Evolutionary conservation across 139 green algal genomes (phyloP).

Genomic region (Chlamydomonas sphaeroides): DNA sequence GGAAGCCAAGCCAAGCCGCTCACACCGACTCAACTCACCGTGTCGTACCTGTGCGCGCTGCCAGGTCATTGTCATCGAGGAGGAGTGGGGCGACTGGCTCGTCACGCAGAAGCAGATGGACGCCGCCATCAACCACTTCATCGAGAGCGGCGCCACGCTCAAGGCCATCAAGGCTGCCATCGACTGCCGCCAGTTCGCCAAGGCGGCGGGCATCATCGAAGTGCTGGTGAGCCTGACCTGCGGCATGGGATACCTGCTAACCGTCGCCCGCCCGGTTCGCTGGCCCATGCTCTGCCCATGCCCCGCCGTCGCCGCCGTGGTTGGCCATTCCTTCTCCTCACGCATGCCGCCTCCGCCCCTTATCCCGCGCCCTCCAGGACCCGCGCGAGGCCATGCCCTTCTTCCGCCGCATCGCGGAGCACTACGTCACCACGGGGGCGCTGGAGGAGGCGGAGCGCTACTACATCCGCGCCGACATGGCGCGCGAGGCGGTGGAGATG

Average conservation of each 20-base stretch:
- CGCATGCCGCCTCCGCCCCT: no score
- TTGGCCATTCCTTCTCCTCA: no score
- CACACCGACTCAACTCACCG: no score
- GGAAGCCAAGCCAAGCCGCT: no score
- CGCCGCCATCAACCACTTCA: constrained; percentile 87
- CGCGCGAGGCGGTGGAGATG: constrained; percentile 80
- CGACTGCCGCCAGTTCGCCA: constrained; percentile 77
- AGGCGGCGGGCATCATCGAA: constrained; percentile 80
- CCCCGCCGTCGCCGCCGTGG: no score
- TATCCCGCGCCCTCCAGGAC: constrained; percentile 55
- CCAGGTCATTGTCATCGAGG: constrained; percentile 77
- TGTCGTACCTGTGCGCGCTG: neutral
- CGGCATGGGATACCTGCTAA: no score
- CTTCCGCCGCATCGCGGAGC: constrained; percentile 71
- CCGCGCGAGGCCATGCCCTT: constrained; percentile 63
- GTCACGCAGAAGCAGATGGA: constrained; percentile 79
- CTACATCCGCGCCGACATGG: constrained; percentile 70
- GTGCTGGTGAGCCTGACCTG: constrained; percentile 58
- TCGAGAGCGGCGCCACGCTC: constrained; percentile 76
- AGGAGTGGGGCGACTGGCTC: constrained; percentile 89
- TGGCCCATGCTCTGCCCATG: no score
- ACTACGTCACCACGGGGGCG: constrained; percentile 65
- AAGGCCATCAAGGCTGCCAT: constrained; percentile 87
- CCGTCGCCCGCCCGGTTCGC: no score
- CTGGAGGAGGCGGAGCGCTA: constrained; percentile 81